Base-by-base conservation (phyloP, 108 stramenopile genomes). In the Bacterosira constricta region DNA sequence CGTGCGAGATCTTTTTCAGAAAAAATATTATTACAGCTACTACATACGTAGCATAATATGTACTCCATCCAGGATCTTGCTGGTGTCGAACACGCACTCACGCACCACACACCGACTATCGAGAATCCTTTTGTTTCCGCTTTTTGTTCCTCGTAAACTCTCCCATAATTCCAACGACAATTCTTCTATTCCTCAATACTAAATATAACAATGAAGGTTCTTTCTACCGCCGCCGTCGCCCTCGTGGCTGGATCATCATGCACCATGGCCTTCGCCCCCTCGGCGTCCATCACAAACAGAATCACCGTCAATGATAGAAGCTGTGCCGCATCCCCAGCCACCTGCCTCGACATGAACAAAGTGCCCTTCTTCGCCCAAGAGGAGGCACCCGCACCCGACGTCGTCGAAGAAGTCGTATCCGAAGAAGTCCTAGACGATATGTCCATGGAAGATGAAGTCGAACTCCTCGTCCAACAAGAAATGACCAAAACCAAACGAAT, bases 381-480 rank as follows among this genome's bases (percentile, higher is more conserved):
- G 21, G 36, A 67, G 49, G 53, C 20, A 8, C 36, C 18, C 17
- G 18, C 15, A 29, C 27, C 50, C 13, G 63, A 30, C 15, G 42
- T 25, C 1, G 12, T 2, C 12, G 51, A 64, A 5, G 50, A 63
- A 38, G 25, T 2, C 47, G 32, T 18, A 11, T 46, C 69, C 57
- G 55, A 83, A n/a, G n/a, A n/a, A n/a, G n/a, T 27, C 26, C 67
- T 12, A 63, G 13, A 42, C 71, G 71, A 57, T n/a, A n/a, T n/a
- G n/a, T n/a, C 83, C 37, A 29, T 82, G 23, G 88, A 90, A 32
- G 90, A 92, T 51, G 91, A 95, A 51, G 75, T 91, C 10, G 94
- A 95, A 61, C 32, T 60, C 25, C 69, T 91, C 21, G 76, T 85
- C 0, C 69, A 82, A 42, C 69, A 85, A 63, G 91, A 91, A 55